Evolutionary conservation across 169 alveolate genomes (phyloP).

Genomic region (Eimeria tenella): DNA sequence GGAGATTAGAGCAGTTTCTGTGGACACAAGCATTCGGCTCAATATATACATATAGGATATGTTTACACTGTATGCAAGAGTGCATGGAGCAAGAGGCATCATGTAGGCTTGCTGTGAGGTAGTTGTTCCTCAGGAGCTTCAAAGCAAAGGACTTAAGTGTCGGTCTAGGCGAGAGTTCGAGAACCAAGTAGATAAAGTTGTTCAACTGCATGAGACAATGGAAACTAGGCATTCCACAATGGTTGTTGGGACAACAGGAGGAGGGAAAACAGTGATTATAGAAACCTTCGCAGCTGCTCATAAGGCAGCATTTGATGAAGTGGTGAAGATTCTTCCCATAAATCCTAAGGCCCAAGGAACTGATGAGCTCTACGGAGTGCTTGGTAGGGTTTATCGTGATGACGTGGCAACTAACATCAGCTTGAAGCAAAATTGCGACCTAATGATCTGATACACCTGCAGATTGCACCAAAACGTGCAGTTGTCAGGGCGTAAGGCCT

Average conservation of each 20-base stretch:
- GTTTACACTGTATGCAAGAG: no score
- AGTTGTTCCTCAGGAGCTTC: conserved; percentile 72
- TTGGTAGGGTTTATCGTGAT: conserved; percentile 76
- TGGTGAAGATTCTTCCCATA: conserved; percentile 89
- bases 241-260: conserved; percentile 96
- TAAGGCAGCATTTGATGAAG: conserved; percentile 86
- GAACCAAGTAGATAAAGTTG: conserved; percentile 92
- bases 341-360: conserved; percentile 95
- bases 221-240: conserved; percentile 96
- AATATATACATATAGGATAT: no score
- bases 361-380: conserved; percentile 95
- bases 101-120: no score
- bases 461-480: not conserved
- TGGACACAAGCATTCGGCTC: no score
- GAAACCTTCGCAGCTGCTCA: conserved; percentile 91
- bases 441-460: not conserved
- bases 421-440: no score
- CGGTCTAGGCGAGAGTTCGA: conserved; percentile 87
- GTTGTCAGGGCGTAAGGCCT: not conserved
- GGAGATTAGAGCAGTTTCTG: no score
- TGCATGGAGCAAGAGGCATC: no score
- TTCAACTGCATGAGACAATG: conserved; percentile 96
- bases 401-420: not conserved
- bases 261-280: conserved; percentile 94
- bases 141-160: conserved; percentile 77